Evolutionary conservation across 208 protist species (phyloP).

Genomic region (Leishmania mexicana): DNA sequence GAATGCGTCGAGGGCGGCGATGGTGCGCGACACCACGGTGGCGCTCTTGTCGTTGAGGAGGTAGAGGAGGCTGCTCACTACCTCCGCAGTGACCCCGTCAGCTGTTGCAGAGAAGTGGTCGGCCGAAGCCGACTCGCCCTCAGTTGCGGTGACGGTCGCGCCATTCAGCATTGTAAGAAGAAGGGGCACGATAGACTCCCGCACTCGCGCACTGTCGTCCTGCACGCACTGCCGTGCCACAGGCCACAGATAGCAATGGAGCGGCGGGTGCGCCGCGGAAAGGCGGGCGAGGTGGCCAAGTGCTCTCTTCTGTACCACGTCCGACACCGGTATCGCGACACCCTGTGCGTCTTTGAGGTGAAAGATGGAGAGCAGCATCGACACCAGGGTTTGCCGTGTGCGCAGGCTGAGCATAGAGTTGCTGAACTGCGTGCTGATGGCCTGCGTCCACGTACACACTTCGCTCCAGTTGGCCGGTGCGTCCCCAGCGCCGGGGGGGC

Average conservation of each 20-base stretch:
- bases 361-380: conserved; percentile 73
- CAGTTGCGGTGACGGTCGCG: conserved; percentile 11
- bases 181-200: conserved; percentile 78
- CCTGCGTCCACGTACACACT: conserved; percentile 43
- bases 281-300: conserved; percentile 64
- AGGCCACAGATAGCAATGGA: conserved; percentile 72
- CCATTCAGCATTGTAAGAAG: conserved; percentile 63
- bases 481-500: not conserved
- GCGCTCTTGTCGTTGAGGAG: conserved; percentile 77
- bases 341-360: conserved; percentile 51
- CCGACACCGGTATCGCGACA: conserved; percentile 32
- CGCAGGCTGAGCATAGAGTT: conserved; percentile 51
- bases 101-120: not conserved
- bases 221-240: conserved; percentile 64
- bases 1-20: conserved; percentile 69
- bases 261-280: conserved; percentile 47
- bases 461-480: conserved; percentile 20
- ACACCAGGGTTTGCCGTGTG: conserved; percentile 55
- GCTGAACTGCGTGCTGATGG: conserved; percentile 37
- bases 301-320: conserved; percentile 51
- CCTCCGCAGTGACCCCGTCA: conserved; percentile 36
- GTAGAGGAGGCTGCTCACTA: conserved; percentile 73
- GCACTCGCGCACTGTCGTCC: conserved; percentile 73
- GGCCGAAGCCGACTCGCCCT: not conserved
- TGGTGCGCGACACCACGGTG: conserved; percentile 67